A percentile compares a stretch with the other conserved stretches of the same genome.
Conservation (phyloP, 768 basidiomycete genomes). For the Coprinellus micaceus region DNA sequence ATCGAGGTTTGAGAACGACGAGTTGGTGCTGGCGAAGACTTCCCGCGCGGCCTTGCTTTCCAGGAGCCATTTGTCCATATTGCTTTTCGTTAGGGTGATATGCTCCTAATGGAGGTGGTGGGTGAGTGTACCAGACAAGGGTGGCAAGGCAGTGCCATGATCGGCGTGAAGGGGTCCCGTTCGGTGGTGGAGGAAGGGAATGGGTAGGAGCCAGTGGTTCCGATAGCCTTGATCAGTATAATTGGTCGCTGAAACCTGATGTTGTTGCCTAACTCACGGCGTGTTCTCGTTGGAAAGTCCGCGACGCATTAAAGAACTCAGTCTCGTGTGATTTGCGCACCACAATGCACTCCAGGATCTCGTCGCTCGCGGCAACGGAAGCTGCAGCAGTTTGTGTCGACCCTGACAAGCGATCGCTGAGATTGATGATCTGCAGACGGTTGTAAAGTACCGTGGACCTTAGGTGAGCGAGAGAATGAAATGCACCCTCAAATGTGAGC, state of each 20-base stretch:
- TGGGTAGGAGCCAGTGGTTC: neutral
- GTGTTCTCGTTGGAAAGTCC: conserved; percentile 23
- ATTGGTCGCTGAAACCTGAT: neutral
- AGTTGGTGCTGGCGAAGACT: neutral
- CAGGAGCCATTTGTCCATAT: conserved; percentile 44
- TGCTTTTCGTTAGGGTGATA: conserved; percentile 44
- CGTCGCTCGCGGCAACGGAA: conserved; percentile 11
- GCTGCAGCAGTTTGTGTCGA: conserved; percentile 18
- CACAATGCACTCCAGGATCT: conserved; percentile 45
- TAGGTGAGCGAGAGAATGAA: conserved; percentile 12
- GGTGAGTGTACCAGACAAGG: neutral
- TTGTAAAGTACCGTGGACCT: conserved; percentile 14
- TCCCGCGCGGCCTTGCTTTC: neutral
- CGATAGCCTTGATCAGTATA: neutral
- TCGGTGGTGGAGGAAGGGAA: neutral
- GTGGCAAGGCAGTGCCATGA: neutral
- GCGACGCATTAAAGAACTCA: conserved; percentile 41
- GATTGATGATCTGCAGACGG: conserved; percentile 40
- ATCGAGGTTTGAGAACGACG: conserved; percentile 3
- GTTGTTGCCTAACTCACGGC: conserved; percentile 12
- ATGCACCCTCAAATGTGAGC: conserved; percentile 7
- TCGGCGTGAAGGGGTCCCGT: neutral
- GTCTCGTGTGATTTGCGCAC: conserved; percentile 38
- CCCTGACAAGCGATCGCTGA: conserved; percentile 35
- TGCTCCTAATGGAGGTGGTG: conserved; percentile 38